These are phyloP conservation scores for Fibroporia radiculosa DNA, from an alignment of 768 basidiomycete species.

Conservation along the genomic window DNA sequence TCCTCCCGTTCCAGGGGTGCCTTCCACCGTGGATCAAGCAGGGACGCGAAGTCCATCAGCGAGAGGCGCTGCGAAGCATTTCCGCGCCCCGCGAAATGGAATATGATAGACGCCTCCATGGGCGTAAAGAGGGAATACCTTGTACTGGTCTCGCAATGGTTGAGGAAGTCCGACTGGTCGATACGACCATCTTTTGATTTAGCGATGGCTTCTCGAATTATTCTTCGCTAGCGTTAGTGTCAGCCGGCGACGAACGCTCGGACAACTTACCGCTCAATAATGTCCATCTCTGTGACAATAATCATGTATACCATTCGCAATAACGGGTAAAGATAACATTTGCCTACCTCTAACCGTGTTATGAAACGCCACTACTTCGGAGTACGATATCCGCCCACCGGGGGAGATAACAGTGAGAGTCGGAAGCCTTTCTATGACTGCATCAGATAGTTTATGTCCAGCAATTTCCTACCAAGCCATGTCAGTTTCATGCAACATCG, in stretches of 20 bases:
- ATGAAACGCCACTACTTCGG: constrained; percentile 95
- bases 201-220: constrained; percentile 83
- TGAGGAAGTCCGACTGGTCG: constrained; percentile 91
- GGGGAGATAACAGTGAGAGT: constrained; percentile 86
- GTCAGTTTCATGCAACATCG: not conserved
- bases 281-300: constrained; percentile 77
- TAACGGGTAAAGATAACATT: not conserved
- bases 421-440: constrained; percentile 86
- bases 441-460: constrained; percentile 94
- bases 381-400: constrained; percentile 88
- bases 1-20: constrained; percentile 46
- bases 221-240: constrained; percentile 32
- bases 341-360: constrained; percentile 83
- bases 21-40: constrained; percentile 86
- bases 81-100: constrained; percentile 93
- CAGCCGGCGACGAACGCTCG: not conserved
- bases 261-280: constrained; percentile 70
- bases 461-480: constrained; percentile 67
- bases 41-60: constrained; percentile 84
- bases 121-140: constrained; percentile 95
- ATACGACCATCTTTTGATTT: constrained; percentile 95
- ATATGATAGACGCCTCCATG: constrained; percentile 97
- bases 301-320: not conserved
- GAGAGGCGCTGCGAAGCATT: constrained; percentile 62
- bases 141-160: constrained; percentile 77